Evolutionary conservation across 805 yeast genomes (phyloP).

Genomic region (Lachancea dasiensis): DNA sequence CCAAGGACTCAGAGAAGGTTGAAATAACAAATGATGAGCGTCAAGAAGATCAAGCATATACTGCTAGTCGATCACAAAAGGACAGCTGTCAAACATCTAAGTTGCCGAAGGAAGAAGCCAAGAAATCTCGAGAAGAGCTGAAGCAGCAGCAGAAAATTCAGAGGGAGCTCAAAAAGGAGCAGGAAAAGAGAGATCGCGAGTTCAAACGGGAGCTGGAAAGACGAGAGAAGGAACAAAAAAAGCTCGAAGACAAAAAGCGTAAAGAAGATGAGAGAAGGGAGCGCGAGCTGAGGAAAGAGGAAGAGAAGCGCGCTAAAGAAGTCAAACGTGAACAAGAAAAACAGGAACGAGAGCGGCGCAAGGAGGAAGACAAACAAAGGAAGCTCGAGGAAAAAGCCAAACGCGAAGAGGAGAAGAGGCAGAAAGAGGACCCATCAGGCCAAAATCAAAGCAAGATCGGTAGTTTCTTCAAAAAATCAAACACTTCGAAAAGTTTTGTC

Average conservation of each 20-base stretch:
- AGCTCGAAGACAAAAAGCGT: slow-evolving; percentile 29
- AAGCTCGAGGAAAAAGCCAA: slow-evolving; percentile 18
- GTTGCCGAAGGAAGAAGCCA: slow-evolving; percentile 9
- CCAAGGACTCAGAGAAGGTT: not conserved
- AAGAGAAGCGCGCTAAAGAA: slow-evolving; percentile 18
- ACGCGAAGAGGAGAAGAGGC: slow-evolving; percentile 25
- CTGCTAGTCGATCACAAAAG: not conserved
- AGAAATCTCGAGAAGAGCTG: slow-evolving; percentile 15
- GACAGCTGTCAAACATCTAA: slow-evolving; percentile 4
- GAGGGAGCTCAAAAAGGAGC: slow-evolving; percentile 14
- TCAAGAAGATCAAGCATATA: slow-evolving; percentile 2
- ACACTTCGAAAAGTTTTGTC: slow-evolving; percentile 21
- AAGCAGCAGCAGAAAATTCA: slow-evolving; percentile 13
- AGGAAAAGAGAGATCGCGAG: slow-evolving; percentile 18
- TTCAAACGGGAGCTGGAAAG: slow-evolving; percentile 21
- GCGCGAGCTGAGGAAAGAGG: slow-evolving; percentile 20
- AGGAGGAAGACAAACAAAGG: slow-evolving; percentile 22
- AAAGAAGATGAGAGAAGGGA: slow-evolving; percentile 18
- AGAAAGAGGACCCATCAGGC: slow-evolving; percentile 31
- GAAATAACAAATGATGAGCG: not conserved
- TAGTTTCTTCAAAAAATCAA: slow-evolving; percentile 32
- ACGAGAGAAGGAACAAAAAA: slow-evolving; percentile 33
- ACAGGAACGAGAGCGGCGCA: slow-evolving; percentile 17
- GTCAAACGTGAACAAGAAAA: slow-evolving; percentile 16
- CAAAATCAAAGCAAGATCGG: slow-evolving; percentile 36